These are phyloP conservation scores for Austroboletus niveus DNA, from an alignment of 1,284 basidiomycete genomes.

Conservation along the genomic window DNA sequence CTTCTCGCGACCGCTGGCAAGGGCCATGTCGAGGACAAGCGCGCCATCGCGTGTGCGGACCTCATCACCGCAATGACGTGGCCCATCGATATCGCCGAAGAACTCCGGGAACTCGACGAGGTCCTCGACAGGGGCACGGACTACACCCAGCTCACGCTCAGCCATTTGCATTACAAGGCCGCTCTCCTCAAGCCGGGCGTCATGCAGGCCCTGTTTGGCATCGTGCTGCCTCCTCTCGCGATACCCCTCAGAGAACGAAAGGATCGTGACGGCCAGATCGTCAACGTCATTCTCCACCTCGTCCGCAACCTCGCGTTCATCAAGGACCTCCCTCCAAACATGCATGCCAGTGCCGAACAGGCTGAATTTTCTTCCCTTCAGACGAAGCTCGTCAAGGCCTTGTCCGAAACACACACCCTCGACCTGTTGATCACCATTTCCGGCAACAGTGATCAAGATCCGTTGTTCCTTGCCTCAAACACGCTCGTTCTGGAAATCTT, in stretches of 20 bases:
- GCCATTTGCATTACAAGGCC: constrained; percentile 87
- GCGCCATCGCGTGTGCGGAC: constrained; percentile 84
- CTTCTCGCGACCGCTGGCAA: constrained; percentile 76
- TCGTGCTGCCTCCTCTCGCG: constrained; percentile 69
- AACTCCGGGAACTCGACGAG: constrained; percentile 87
- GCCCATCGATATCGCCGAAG: constrained; percentile 92
- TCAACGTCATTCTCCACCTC: constrained; percentile 86
- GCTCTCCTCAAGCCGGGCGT: constrained; percentile 66
- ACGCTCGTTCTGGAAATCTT: constrained; percentile 88
- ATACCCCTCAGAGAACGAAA: constrained; percentile 62
- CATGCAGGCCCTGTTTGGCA: constrained; percentile 65
- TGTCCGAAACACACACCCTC: constrained; percentile 73
- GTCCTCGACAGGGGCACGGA: constrained; percentile 75
- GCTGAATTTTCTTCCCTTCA: constrained; percentile 77
- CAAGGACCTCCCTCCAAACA: constrained; percentile 74
- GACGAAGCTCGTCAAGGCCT: constrained; percentile 67
- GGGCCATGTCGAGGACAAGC: constrained; percentile 77
- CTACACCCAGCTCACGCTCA: constrained; percentile 78
- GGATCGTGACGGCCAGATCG: constrained; percentile 80
- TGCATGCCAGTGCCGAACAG: constrained; percentile 68
- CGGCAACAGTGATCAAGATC: constrained; percentile 66
- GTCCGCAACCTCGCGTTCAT: constrained; percentile 90
- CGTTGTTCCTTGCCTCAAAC: constrained; percentile 80
- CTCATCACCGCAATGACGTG: constrained; percentile 94
- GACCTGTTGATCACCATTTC: constrained; percentile 83